Conservation (phyloP, 2,329 filamentous ascomycete genomes). For the Diplodia sapinea region DNA sequence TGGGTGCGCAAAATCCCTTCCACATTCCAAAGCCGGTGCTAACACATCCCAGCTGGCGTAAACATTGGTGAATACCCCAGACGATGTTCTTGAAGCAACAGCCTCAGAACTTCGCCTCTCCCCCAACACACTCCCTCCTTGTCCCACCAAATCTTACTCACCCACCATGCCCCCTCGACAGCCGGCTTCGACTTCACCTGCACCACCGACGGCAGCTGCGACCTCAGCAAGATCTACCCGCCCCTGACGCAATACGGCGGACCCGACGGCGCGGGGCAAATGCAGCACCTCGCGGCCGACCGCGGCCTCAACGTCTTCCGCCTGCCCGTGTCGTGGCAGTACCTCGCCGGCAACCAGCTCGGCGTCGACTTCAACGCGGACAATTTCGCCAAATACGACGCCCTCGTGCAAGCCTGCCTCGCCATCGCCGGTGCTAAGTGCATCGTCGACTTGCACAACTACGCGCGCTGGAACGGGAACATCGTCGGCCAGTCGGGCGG, state of each 20-base stretch:
- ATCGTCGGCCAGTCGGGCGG: constrained; percentile 27
- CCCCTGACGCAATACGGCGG: constrained; percentile 35
- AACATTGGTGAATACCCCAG: neutral
- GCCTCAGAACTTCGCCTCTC: too few relatives aligned
- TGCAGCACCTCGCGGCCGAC: constrained; percentile 33
- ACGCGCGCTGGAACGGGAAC: constrained; percentile 34
- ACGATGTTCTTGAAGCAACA: too few relatives aligned
- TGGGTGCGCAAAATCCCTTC: neutral
- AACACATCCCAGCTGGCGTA: neutral
- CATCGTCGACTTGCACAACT: constrained; percentile 42
- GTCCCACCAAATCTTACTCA: too few relatives aligned
- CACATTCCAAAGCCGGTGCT: neutral
- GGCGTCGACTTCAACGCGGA: constrained; percentile 38
- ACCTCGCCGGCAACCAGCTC: constrained; percentile 38
- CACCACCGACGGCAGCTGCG: constrained; percentile 50
- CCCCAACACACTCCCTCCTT: too few relatives aligned
- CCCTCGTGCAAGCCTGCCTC: constrained; percentile 40
- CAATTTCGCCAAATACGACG: constrained; percentile 39
- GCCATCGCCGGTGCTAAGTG: constrained; percentile 36
- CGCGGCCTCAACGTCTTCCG: constrained; percentile 34
- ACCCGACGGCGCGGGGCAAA: constrained; percentile 31
- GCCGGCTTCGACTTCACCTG: constrained; percentile 45
- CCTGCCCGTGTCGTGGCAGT: constrained; percentile 35
- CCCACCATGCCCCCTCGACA: constrained; percentile 35
- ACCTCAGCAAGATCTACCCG: constrained; percentile 40